Base-by-base conservation (phyloP, 2,329 filamentous ascomycete species). In the Neopestalotiopsis sp. region DNA sequence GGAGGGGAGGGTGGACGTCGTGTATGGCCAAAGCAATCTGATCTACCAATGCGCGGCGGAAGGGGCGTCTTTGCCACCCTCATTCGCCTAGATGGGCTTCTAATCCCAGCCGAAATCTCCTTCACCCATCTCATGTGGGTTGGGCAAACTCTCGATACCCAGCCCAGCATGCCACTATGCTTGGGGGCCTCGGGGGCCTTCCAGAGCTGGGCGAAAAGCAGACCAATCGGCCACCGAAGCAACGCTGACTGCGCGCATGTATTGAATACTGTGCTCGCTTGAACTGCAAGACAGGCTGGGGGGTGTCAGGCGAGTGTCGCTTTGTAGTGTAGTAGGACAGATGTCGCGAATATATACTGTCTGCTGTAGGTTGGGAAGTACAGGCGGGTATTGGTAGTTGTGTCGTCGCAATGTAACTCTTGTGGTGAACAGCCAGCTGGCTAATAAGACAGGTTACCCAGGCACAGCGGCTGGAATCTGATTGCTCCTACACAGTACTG, bases 381-480 rank as follows among this genome's bases (percentile, higher is more conserved):
- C 45, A 49, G 45, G 45, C 45, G 45, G 45, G 45, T 49, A 20
- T 53, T 20, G 45, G 6, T 20, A 53, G 6, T 24, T 17, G 45
- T n/a, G n/a, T 53, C 10, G 45, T 53, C 9, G n/a, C 45, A 49
- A n/a, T 53, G 17, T 17, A 53, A 53, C 45, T 38, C 34, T 53
- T 24, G 45, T 53, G 45, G 17, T 53, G 14, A 20, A 17, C 20
- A 9, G 17, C 45, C 17, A 20, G 45, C 45, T 53, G 45, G 45
- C 45, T 53, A 53, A 53, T 53, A n/a, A 53, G 45, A 53, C 45
- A 53, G 45, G 45, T 53, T 53, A 53, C 45, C 45, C 45, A 53
- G n/a, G 45, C 45, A 53, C 45, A 53, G 45, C 45, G n/a, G 45
- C 45, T 53, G 45, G 45, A 53, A n/a, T 53, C 45, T 53, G 45